Conservation (phyloP, 257 asterid species). For the Nicotiana knightiana region DNA sequence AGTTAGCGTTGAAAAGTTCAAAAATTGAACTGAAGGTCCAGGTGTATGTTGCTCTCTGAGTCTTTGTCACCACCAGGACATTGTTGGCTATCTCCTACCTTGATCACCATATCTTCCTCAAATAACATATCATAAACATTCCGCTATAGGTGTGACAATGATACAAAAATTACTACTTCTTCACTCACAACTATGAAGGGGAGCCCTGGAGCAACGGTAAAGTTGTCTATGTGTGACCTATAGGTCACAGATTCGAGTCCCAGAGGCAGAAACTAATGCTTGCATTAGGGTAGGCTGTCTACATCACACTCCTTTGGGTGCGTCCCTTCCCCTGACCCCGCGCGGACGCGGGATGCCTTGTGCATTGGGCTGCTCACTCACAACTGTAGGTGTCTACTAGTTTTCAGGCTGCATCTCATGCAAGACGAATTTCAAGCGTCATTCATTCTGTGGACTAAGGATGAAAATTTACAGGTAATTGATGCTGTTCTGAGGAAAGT, state of each 20-base stretch:
- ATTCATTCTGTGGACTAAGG: not conserved
- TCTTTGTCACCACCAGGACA: not conserved
- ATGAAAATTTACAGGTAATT: conserved; percentile 42
- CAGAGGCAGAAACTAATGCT: no score
- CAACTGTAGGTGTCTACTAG: not conserved
- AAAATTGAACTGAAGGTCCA: no score
- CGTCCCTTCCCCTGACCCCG: no score
- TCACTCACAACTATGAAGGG: not conserved
- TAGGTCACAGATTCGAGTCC: no score
- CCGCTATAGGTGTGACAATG: not conserved
- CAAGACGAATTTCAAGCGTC: not conserved
- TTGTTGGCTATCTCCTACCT: not conserved
- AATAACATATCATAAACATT: not conserved
- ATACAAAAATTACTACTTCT: not conserved
- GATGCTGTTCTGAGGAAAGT: conserved; percentile 66
- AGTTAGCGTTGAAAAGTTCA: not conserved
- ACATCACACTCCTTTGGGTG: no score
- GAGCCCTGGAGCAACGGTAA: no score
- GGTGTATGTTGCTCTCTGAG: not conserved
- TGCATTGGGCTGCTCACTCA: not conserved
- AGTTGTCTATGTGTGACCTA: no score
- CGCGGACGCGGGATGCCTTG: no score
- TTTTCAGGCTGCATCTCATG: not conserved
- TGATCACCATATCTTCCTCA: not conserved
- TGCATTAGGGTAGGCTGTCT: no score